Evolutionary conservation across 768 basidiomycete genomes (phyloP).

Genomic region (Melanogaster broomeanus): DNA sequence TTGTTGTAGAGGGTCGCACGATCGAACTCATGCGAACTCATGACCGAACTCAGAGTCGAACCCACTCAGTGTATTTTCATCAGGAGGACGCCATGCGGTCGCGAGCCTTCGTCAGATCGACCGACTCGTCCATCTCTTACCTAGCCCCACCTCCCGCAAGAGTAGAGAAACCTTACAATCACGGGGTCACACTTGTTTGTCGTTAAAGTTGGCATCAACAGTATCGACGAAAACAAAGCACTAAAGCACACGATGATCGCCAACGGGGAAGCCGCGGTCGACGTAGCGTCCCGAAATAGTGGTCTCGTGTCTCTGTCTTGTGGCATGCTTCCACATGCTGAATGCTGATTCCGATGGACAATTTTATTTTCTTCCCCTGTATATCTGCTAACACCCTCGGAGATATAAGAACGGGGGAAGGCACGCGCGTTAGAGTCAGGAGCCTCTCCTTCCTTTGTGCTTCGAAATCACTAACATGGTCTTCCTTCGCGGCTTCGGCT

Average conservation of each 20-base stretch:
- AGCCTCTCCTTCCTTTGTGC: conserved; percentile 2
- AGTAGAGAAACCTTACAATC: neutral
- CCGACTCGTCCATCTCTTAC: neutral
- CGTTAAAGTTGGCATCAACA: conserved; percentile 3
- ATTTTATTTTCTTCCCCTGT: neutral
- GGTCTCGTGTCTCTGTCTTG: conserved; percentile 1
- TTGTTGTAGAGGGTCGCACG: conserved; percentile 6
- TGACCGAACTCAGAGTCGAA: conserved; percentile 3
- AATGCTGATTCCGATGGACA: neutral
- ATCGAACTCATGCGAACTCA: conserved; percentile 13
- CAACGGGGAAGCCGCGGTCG: conserved; percentile 6
- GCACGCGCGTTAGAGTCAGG: neutral
- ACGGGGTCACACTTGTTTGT: neutral
- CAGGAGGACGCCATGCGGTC: conserved; percentile 17
- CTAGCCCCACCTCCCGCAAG: neutral
- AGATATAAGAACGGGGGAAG: conserved; percentile 18
- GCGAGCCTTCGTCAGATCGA: conserved; percentile 6
- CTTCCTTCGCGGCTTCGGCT: neutral
- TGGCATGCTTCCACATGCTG: conserved; percentile 11
- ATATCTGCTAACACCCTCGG: neutral
- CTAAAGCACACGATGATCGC: neutral
- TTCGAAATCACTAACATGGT: conserved; percentile 14
- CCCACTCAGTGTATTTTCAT: neutral
- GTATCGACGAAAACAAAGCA: conserved; percentile 11
- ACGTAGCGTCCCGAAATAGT: conserved; percentile 13